Evolutionary conservation across 192 early-diverging fungal species (phyloP).

Genomic region (Gonapodya sp.): DNA sequence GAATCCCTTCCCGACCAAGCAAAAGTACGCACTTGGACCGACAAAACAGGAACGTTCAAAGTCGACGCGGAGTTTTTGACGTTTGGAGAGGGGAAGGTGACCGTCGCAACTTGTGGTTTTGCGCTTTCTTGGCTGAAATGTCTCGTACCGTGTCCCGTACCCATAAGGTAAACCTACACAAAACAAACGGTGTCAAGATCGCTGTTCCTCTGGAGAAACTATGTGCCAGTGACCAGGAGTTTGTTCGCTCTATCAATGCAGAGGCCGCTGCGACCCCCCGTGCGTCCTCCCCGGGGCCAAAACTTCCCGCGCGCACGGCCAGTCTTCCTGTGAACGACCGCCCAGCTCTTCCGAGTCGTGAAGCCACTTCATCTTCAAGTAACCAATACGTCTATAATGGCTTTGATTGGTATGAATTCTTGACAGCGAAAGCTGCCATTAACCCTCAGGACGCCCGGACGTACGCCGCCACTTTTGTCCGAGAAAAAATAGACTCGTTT

Average conservation of each 20-base stretch:
- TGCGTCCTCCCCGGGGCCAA: conserved; percentile 18
- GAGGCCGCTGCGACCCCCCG: conserved; percentile 15
- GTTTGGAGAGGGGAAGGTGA: conserved; percentile 60
- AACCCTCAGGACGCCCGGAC: conserved; percentile 63
- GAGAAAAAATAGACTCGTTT: conserved; percentile 74
- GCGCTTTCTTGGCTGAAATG: not conserved
- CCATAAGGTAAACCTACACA: conserved; percentile 68
- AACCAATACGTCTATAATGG: conserved; percentile 45
- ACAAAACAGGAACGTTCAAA: conserved; percentile 79
- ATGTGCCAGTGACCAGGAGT: conserved; percentile 37
- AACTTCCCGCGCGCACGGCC: conserved; percentile 18
- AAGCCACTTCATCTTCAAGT: conserved; percentile 31
- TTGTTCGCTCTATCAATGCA: conserved; percentile 25
- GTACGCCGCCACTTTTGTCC: conserved; percentile 78
- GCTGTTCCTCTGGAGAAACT: conserved; percentile 85
- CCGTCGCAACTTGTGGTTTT: not conserved
- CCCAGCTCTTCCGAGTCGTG: not conserved
- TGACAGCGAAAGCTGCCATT: conserved; percentile 61
- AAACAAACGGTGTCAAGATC: conserved; percentile 90
- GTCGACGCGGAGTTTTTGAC: conserved; percentile 82
- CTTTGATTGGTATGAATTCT: conserved; percentile 93
- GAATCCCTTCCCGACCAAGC: conserved; percentile 35
- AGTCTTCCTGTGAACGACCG: not conserved
- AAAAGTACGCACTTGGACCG: conserved; percentile 85
- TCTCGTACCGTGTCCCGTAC: not conserved